Percentiles rank a stretch among this genome's conserved stretches.
Conservation (phyloP, 768 basidiomycete species). For the Rubroboletus satanas region DNA sequence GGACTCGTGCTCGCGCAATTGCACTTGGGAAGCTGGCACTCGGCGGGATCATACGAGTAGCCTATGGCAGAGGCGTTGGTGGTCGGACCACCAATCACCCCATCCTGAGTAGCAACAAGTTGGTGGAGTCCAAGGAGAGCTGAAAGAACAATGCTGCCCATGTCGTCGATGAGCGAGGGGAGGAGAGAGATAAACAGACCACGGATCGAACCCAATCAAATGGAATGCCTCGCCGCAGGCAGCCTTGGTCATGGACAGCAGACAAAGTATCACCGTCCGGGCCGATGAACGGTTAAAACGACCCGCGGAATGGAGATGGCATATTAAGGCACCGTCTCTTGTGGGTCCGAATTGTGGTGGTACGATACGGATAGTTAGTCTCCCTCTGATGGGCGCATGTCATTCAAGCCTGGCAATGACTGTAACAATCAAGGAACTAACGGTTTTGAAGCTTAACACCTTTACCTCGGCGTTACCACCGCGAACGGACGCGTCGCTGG, state of each 20-base stretch:
- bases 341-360: background rate
- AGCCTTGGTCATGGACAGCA: background rate
- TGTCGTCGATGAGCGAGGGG: too few relatives aligned
- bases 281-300: background rate
- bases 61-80: background rate
- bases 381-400: background rate
- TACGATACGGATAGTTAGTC: background rate
- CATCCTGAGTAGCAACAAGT: background rate
- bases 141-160: too few relatives aligned
- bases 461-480: background rate
- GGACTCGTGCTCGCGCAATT: constrained; percentile 1
- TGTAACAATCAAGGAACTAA: background rate
- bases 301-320: background rate
- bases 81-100: background rate
- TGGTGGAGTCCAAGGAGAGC: background rate
- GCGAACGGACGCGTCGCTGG: too few relatives aligned
- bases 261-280: background rate
- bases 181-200: background rate
- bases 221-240: background rate
- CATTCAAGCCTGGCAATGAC: background rate
- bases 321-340: background rate
- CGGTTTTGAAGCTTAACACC: background rate
- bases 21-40: constrained; percentile 1
- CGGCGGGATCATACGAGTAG: background rate
- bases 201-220: background rate